Evolutionary conservation across 805 yeast species (phyloP).

Genomic region (Tetrapisispora iriomotensis): DNA sequence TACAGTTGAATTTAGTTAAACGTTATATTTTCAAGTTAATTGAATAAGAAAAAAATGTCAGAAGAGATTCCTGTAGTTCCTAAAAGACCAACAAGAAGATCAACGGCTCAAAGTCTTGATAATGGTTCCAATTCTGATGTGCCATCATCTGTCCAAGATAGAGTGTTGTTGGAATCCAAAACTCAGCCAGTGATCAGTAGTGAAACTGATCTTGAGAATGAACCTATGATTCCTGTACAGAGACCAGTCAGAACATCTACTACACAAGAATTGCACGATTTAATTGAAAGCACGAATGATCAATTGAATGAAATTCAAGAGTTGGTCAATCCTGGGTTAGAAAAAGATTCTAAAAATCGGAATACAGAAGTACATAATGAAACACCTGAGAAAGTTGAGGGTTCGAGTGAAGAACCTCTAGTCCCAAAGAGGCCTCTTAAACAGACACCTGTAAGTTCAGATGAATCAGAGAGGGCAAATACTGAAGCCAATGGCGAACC

Average conservation of each 20-base stretch:
- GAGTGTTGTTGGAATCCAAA: slow-evolving; percentile 6
- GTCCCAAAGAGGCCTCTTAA: background rate
- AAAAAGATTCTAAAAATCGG: slow-evolving; percentile 1
- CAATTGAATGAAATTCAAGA: slow-evolving; percentile 10
- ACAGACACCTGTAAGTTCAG: no score
- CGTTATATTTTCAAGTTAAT: no score
- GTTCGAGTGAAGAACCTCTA: background rate
- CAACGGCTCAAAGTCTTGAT: no score
- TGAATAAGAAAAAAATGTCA: background rate
- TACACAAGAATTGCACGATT: slow-evolving; percentile 7
- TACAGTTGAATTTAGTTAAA: no score
- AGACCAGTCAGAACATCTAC: slow-evolving; percentile 7
- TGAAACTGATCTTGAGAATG: background rate
- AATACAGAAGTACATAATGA: background rate
- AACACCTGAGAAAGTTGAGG: background rate
- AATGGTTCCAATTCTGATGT: no score
- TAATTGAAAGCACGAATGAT: slow-evolving; percentile 8
- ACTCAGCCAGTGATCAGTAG: slow-evolving; percentile 1
- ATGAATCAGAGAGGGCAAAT: background rate
- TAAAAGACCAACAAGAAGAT: slow-evolving; percentile 1
- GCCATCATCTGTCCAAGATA: no score
- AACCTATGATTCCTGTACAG: slow-evolving; percentile 6
- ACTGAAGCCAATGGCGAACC: background rate
- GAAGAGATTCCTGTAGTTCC: slow-evolving; percentile 1
- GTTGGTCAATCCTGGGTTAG: background rate